Percentiles rank a stretch among this genome's conserved stretches.
phyloP scores from a whole-genome alignment of 805 yeast species.

The Lachancea thermotolerans region DNA sequence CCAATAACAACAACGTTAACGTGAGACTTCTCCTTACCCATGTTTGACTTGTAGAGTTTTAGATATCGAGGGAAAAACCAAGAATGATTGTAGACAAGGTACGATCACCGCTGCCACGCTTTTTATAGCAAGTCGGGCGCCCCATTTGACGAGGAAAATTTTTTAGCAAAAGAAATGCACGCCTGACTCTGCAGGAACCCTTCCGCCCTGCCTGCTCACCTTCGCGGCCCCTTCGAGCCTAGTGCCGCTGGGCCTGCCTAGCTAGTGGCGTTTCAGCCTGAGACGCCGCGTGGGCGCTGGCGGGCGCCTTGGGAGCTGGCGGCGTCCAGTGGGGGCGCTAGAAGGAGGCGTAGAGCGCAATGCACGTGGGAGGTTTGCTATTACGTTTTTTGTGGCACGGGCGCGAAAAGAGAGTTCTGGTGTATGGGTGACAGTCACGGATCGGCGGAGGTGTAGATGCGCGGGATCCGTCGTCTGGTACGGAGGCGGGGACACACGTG shows the following conservation, averaged over 20 bases:
- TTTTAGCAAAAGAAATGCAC: background rate
- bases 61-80: constrained; percentile 1
- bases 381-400: too few relatives aligned
- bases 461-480: too few relatives aligned
- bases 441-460: constrained; percentile 1
- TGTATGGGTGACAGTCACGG: constrained; percentile 1
- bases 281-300: too few relatives aligned
- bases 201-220: background rate
- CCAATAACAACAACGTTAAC: constrained; percentile 99
- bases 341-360: too few relatives aligned
- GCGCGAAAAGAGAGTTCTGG: background rate
- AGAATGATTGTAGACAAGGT: background rate
- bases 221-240: background rate
- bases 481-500: background rate
- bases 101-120: background rate
- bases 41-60: constrained; percentile 23
- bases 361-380: too few relatives aligned
- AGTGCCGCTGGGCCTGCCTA: too few relatives aligned
- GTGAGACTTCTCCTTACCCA: constrained; percentile 96
- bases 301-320: too few relatives aligned
- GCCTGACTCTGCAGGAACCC: background rate
- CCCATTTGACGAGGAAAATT: background rate
- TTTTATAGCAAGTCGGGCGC: background rate
- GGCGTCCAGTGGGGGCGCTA: too few relatives aligned
- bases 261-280: too few relatives aligned